phyloP scores from a whole-genome alignment of 2,329 filamentous ascomycete genomes.

The Fusarium secorum region DNA sequence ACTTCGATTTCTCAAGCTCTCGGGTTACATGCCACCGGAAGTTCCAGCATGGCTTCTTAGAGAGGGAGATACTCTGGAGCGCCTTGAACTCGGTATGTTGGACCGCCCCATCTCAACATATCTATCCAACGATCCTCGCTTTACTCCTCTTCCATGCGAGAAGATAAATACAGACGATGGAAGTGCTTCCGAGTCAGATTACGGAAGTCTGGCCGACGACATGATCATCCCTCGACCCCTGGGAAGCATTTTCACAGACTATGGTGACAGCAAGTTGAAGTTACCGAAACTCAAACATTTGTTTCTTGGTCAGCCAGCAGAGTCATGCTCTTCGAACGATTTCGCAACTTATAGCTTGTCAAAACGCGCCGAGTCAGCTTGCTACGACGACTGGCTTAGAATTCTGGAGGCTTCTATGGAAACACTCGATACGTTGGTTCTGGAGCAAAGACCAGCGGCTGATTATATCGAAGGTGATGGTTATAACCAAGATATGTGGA shows the following conservation, averaged over 20 bases:
- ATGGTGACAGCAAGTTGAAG: fast-evolving
- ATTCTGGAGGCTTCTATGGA: background rate
- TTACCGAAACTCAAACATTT: background rate
- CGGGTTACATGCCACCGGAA: slow-evolving; percentile 5
- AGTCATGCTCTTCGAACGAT: background rate
- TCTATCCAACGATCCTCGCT: fast-evolving
- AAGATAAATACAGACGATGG: background rate
- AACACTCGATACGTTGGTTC: background rate
- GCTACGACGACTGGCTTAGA: background rate
- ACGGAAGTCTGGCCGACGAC: background rate
- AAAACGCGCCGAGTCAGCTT: background rate
- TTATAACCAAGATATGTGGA: background rate
- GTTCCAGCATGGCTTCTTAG: slow-evolving; percentile 18
- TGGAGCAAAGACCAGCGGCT: slow-evolving; percentile 4
- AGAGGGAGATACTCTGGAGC: background rate
- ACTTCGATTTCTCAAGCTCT: slow-evolving; percentile 20
- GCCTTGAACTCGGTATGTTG: slow-evolving; percentile 26
- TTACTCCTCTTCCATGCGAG: slow-evolving; percentile 3
- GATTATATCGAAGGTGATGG: background rate
- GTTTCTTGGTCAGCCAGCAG: background rate
- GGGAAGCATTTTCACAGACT: background rate
- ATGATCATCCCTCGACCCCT: background rate
- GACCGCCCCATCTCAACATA: background rate
- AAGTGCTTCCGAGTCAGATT: background rate
- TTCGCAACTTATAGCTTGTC: background rate